Evolutionary conservation across 73 alveolate species (phyloP).

Genomic region (Diophrys sp.): DNA sequence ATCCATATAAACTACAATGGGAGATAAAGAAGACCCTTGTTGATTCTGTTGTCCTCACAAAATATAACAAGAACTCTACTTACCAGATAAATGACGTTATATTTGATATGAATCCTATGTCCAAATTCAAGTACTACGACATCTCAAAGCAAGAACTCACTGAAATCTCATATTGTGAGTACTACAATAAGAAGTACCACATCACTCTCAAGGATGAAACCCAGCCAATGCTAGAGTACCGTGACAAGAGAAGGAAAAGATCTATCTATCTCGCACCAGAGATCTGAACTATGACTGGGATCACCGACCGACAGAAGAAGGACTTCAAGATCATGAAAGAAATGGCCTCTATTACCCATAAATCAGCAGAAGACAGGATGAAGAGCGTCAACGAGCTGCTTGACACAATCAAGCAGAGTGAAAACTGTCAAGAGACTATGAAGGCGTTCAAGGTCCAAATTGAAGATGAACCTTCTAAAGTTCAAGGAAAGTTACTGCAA

Average conservation of each 20-base stretch:
- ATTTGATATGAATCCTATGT: slow-evolving; percentile 7
- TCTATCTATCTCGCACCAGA: slow-evolving; percentile 68
- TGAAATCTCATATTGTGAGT: slow-evolving; percentile 25
- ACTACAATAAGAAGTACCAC: slow-evolving; percentile 63
- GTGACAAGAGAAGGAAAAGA: slow-evolving; percentile 46
- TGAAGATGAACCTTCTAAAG: slow-evolving; percentile 56
- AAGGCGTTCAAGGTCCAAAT: slow-evolving; percentile 48
- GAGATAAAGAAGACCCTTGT: background rate
- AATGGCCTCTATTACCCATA: slow-evolving; percentile 57
- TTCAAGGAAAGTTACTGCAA: slow-evolving; percentile 52
- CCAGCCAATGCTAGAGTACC: slow-evolving; percentile 65
- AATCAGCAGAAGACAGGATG: slow-evolving; percentile 61
- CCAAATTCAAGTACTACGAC: slow-evolving; percentile 7
- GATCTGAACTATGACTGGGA: slow-evolving; percentile 75
- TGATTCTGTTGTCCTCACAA: slow-evolving; percentile 12
- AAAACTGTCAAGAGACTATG: slow-evolving; percentile 44
- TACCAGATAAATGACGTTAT: slow-evolving; percentile 5
- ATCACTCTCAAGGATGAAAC: slow-evolving; percentile 46
- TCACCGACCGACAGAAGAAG: slow-evolving; percentile 69
- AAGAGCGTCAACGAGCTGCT: slow-evolving; percentile 57
- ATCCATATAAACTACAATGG: background rate
- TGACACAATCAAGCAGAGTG: slow-evolving; percentile 32
- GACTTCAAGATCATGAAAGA: slow-evolving; percentile 68
- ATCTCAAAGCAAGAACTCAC: slow-evolving; percentile 7
- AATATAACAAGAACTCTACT: slow-evolving; percentile 19